Conservation (phyloP, 768 basidiomycete species). For the Lactarius tabidus region DNA sequence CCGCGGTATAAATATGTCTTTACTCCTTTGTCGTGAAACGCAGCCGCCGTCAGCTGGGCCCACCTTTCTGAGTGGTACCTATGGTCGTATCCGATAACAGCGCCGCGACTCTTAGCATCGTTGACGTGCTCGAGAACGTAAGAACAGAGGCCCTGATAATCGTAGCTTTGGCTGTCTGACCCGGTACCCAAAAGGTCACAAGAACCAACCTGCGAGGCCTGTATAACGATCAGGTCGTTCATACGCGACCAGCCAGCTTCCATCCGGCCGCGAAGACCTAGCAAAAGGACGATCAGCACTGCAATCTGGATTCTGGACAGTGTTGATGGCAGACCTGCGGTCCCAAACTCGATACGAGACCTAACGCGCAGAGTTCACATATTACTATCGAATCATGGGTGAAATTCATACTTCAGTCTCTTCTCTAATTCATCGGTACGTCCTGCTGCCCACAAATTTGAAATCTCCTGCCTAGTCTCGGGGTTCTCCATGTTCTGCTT, state of each 20-base stretch:
- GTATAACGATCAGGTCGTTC: slow-evolving; percentile 83
- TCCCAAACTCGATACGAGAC: slow-evolving; percentile 79
- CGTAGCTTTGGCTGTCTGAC: background rate
- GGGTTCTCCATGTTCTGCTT: slow-evolving; percentile 40
- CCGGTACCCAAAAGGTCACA: background rate
- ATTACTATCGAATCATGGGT: background rate
- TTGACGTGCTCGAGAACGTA: slow-evolving; percentile 57
- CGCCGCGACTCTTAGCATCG: slow-evolving; percentile 53
- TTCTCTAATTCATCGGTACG: slow-evolving; percentile 48
- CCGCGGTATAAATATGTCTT: slow-evolving; percentile 67
- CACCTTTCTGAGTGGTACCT: slow-evolving; percentile 74
- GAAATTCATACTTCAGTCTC: slow-evolving; percentile 46
- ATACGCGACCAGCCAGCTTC: slow-evolving; percentile 88
- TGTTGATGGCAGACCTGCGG: slow-evolving; percentile 69
- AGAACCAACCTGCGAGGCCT: slow-evolving; percentile 65
- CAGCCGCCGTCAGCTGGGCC: slow-evolving; percentile 70
- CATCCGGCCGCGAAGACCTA: slow-evolving; percentile 78
- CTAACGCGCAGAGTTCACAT: slow-evolving; percentile 35
- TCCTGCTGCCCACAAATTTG: slow-evolving; percentile 41
- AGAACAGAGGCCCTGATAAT: slow-evolving; percentile 63
- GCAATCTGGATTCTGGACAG: background rate
- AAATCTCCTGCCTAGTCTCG: slow-evolving; percentile 46
- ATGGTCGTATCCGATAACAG: slow-evolving; percentile 87
- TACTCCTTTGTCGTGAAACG: slow-evolving; percentile 59
- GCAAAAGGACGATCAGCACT: background rate